Conservation (phyloP, 2,329 filamentous ascomycete species). For the Fusarium bactridioides region DNA sequence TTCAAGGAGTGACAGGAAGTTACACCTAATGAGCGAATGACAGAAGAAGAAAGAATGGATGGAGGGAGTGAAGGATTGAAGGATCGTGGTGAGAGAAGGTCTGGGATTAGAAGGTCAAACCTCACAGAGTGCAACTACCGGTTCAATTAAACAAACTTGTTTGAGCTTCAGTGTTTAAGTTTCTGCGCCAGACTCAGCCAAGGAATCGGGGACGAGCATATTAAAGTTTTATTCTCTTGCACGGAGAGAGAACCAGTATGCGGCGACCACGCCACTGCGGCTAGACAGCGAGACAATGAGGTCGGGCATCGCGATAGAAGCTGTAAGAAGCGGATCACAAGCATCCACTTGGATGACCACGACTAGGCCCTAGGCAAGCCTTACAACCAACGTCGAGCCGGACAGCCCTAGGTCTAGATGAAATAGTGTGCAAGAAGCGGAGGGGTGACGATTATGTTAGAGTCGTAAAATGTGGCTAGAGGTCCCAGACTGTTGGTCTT, state of each 20-base stretch:
- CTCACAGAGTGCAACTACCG: conserved; percentile 1
- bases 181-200: conserved; percentile 8
- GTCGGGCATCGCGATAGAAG: conserved; percentile 29
- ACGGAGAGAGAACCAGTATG: conserved; percentile 10
- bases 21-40: conserved; percentile 8
- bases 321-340: conserved; percentile 5
- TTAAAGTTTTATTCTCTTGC: conserved; percentile 23
- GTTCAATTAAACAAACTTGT: conserved; percentile 21
- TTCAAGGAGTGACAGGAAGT: conserved; percentile 12
- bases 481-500: background rate
- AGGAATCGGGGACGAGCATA: background rate
- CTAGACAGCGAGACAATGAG: conserved; percentile 8
- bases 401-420: conserved; percentile 3
- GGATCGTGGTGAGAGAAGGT: conserved; percentile 6
- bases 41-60: conserved; percentile 10
- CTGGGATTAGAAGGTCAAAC: background rate
- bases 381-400: conserved; percentile 2
- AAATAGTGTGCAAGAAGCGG: background rate
- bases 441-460: conserved; percentile 27
- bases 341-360: conserved; percentile 3
- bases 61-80: conserved; percentile 1
- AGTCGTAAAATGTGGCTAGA: background rate
- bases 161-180: conserved; percentile 7
- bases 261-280: conserved; percentile 20
- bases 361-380: conserved; percentile 14